Evolutionary conservation across 106 monocot species (phyloP), one percentile per base, ranked within the genome.

Genomic region (Dioscorea zingiberensis): DNA sequence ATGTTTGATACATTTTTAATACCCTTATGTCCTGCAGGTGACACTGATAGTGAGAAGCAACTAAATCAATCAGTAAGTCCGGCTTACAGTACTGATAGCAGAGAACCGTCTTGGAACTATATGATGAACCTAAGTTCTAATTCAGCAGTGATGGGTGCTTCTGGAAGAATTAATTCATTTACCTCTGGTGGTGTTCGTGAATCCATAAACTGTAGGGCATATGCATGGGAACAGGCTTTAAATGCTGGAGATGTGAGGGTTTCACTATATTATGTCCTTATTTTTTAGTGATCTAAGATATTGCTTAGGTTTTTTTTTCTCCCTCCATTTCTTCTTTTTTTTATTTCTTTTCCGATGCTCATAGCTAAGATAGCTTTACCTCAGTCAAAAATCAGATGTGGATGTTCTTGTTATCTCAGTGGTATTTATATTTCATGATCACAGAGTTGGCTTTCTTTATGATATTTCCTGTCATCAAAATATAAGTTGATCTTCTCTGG

Each of bases 91-190:
- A 23, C 74, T 54, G 70, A 62, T 27, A 71, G 28, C 25, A 66
- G 45, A 19, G 63, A 44, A 3, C 48, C 76, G 54, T 69, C 72
- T n/a, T 84, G 84, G 84, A 80, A 60, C 61, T 58, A 84, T 56
- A 64, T 84, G 63, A 29, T 79, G 24, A 68, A 72, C 4, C 59
- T 23, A 19, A 73, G 61, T 46, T 73, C 76, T 21, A 60, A 27
- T 65, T 69, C 58, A 27, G 16, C 64, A 65, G 30, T n/a, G 47
- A 53, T 47, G 13, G 27, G 23, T 66, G n/a, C 53, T 54, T 27
- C 28, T 65, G 5, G 38, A 13, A 22, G 27, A n/a, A n/a, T n/a
- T n/a, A n/a, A n/a, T n/a, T n/a, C n/a, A n/a, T n/a, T n/a, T n/a
- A n/a, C n/a, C n/a, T n/a, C n/a, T n/a, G n/a, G n/a, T n/a, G n/a